Evolutionary conservation across 805 yeast genomes (phyloP), one percentile per base, ranked within the genome.

Genomic region (Sugiyamaella valdiviana): DNA sequence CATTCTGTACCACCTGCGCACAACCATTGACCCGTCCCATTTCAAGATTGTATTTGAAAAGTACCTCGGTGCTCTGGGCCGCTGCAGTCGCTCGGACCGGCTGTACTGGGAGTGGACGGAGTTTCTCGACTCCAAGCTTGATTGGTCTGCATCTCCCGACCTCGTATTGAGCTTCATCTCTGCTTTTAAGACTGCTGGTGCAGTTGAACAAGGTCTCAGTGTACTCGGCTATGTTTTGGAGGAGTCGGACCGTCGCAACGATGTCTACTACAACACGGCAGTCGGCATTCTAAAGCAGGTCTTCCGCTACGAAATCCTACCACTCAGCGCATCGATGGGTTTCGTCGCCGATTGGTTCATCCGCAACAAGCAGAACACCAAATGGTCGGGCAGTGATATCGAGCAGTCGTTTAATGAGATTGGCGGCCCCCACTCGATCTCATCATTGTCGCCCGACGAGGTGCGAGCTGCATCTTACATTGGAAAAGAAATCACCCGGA

Each of bases 11-110:
- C 56, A 55, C 39, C 35, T 57, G 32, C 46, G 60, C 22, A 43
- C 53, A 10, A 45, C 41, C 46, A 42, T 57, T 6, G 45, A 51
- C 29, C 48, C 51, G 1, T 21, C 39, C 12, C 35, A 17, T 4
- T 52, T 51, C 23, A 23, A 32, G 2, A 19, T 15, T 4, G 44
- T 47, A 20, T 55, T 51, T 39, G 49, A 49, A 35, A 56, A 54
- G 43, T 60, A 60, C 46, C 47, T 59, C 12, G 50, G 51, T n/a
- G 63, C 64, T 2, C 49, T 57, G 39, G 59, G 57, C 10, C 44
- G 64, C 15, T 50, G 57, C 41, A 42, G 50, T 7, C 41, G 52
- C n/a, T 36, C 53, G 2, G 59, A 52, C 23, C 39, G 51, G 21
- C 47, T 60, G 15, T 29, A 47, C n/a, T 39, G 37, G 29, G 63